phyloP scores from a whole-genome alignment of 345 rosid genomes.

The Arabidopsis arenosa region DNA sequence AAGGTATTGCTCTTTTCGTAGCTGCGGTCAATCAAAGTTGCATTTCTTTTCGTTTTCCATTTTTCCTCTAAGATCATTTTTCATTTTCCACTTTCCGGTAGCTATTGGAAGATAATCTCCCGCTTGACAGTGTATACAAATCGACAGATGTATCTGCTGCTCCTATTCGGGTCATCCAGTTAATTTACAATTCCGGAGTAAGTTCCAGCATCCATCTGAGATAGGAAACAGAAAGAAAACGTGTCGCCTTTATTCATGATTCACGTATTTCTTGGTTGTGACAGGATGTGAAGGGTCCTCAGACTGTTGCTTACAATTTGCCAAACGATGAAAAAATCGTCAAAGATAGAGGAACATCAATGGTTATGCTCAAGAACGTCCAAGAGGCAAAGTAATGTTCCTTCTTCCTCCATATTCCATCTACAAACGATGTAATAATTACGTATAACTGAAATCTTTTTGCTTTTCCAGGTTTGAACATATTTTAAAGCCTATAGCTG shows the following conservation, averaged over 20 bases:
- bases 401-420: conserved; percentile 30
- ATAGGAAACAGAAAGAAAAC: not conserved
- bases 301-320: conserved; percentile 91
- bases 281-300: conserved; percentile 97
- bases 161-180: conserved; percentile 90
- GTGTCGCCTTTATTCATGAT: conserved; percentile 23
- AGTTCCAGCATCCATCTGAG: conserved; percentile 47
- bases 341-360: conserved; percentile 91
- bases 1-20: conserved; percentile 53
- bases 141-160: conserved; percentile 77
- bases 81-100: conserved; percentile 35
- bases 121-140: conserved; percentile 77
- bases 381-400: conserved; percentile 77
- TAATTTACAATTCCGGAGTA: conserved; percentile 86
- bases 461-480: conserved; percentile 69
- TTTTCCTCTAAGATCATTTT: conserved; percentile 20
- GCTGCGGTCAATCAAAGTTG: conserved; percentile 18
- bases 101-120: conserved; percentile 90
- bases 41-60: not conserved
- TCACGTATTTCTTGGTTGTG: conserved; percentile 37
- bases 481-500: conserved; percentile 86
- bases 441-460: conserved; percentile 16
- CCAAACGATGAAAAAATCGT: conserved; percentile 95
- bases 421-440: conserved; percentile 15
- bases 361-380: conserved; percentile 95